A percentile compares a stretch with the other conserved stretches of the same genome.
phyloP scores from a whole-genome alignment of 345 rosid species.

The Eucalyptus marginata region DNA sequence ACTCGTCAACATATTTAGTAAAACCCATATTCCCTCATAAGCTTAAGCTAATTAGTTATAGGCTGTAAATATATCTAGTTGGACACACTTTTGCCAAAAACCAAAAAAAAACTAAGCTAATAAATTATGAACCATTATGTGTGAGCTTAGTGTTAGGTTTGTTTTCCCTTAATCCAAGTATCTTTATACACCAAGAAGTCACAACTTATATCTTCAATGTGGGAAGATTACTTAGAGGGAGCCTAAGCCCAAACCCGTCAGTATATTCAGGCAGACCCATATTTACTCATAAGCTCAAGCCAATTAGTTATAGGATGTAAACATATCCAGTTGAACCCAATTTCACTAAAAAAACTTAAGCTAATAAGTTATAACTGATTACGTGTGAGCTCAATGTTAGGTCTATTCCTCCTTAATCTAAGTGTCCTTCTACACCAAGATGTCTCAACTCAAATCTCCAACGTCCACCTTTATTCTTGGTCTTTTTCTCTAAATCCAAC shows the following conservation, averaged over 20 bases:
- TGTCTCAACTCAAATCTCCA: neutral
- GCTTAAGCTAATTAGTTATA: too few relatives aligned
- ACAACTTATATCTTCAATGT: too few relatives aligned
- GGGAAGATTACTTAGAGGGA: neutral
- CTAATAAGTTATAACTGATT: neutral
- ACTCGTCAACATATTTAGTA: neutral
- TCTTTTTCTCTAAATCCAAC: neutral
- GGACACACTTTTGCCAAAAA: neutral
- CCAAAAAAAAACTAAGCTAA: too few relatives aligned
- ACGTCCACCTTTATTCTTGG: neutral
- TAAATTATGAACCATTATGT: too few relatives aligned
- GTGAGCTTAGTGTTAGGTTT: too few relatives aligned
- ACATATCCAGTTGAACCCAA: neutral
- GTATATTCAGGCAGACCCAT: neutral
- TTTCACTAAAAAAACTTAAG: neutral
- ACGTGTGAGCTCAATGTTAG: neutral
- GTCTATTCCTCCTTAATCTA: neutral
- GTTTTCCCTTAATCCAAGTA: too few relatives aligned
- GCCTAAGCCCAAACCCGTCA: fast-evolving
- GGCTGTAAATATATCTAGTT: neutral
- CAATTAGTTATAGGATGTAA: too few relatives aligned
- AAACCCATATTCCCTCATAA: too few relatives aligned
- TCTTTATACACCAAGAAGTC: too few relatives aligned
- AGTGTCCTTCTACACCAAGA: neutral
- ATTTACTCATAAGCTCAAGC: too few relatives aligned